Evolutionary conservation across 1,284 basidiomycete species (phyloP).

Genomic region (Marasmius oreades): DNA sequence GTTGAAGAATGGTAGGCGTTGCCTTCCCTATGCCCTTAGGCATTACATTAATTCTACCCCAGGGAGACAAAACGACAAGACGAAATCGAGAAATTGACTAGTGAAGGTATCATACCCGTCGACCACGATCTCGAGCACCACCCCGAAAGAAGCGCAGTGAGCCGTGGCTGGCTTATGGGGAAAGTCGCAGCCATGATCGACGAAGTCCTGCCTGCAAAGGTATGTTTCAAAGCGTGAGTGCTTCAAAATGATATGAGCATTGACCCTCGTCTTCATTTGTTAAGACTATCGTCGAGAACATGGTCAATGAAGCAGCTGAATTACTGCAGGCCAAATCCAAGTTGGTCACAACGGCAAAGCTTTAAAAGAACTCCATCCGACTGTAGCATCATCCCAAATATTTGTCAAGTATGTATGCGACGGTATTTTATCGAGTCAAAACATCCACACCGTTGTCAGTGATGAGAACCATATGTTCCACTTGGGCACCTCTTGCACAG

Average conservation of each 20-base stretch:
- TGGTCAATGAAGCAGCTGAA: conserved; percentile 54
- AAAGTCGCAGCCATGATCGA: conserved; percentile 38
- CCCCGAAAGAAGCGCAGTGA: conserved; percentile 58
- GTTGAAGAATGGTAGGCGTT: conserved; percentile 66
- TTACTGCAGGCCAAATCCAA: conserved; percentile 36
- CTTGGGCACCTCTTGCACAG: conserved; percentile 79
- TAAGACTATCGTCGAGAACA: conserved; percentile 63
- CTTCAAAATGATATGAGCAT: not conserved
- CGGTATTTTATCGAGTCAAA: conserved; percentile 39
- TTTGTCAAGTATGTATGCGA: not conserved
- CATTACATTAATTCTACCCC: not conserved
- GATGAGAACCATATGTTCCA: conserved; percentile 85
- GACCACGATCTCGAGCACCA: conserved; percentile 69
- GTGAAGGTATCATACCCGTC: conserved; percentile 74
- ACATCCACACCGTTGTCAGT: conserved; percentile 70
- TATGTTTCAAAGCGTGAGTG: not conserved
- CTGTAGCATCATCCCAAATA: not conserved
- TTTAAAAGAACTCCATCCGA: conserved; percentile 5
- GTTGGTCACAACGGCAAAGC: conserved; percentile 30
- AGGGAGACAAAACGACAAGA: conserved; percentile 64
- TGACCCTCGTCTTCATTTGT: no score
- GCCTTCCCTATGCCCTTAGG: not conserved
- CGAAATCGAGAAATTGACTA: conserved; percentile 75
- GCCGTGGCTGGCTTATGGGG: conserved; percentile 18
- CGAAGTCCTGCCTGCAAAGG: conserved; percentile 59